Base-by-base conservation (phyloP, 176 grass and related monocot genomes). In the Leersia perrieri region DNA sequence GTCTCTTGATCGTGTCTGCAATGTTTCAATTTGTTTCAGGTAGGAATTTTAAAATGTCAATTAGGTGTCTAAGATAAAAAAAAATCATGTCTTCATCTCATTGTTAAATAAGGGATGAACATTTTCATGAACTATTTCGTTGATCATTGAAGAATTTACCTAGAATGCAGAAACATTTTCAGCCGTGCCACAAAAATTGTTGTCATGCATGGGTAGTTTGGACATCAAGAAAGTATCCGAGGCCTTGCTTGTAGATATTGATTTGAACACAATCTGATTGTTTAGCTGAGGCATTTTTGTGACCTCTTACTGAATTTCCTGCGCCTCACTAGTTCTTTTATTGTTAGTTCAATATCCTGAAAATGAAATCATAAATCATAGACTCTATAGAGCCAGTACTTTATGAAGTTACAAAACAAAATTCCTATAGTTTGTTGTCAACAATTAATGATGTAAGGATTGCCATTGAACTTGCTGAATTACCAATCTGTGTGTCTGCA, bases 251-350 rank as follows among this genome's bases (percentile, higher is more conserved):
- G n/a, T 66, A 20, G 36, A 72, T 27, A 70, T 32, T 68, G 14
- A 16, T 49, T 76, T 81, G 47, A 70, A 70, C 42, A 12, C 47
- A 77, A 28, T 71, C 49, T 11, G 65, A 82, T 82, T 20, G 14
- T 7, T 82, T 63, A 49, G 14, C 33, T 55, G 65, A 77, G 25
- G 20, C 14, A 23, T 76, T 63, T 80, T 22, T 31, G 28, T 22
- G 4, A 40, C 40, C 25, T 41, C 2, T 3, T 67, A 67, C 5
- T 16, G 8, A 9, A 18, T 68, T 42, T 31, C 40, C 23, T 11
- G 53, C 57, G 25, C 20, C 60, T 55, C 20, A 14, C 16, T 51
- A 68, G 53, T 31, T 41, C 18, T 20, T 45, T 12, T 45, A 33
- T 33, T 1, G 7, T 35, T 75, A 53, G 41, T 23, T 33, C 55